These are phyloP conservation scores for Aspergillus latus DNA, from an alignment of 2,329 filamentous ascomycete genomes.

Conservation along the genomic window DNA sequence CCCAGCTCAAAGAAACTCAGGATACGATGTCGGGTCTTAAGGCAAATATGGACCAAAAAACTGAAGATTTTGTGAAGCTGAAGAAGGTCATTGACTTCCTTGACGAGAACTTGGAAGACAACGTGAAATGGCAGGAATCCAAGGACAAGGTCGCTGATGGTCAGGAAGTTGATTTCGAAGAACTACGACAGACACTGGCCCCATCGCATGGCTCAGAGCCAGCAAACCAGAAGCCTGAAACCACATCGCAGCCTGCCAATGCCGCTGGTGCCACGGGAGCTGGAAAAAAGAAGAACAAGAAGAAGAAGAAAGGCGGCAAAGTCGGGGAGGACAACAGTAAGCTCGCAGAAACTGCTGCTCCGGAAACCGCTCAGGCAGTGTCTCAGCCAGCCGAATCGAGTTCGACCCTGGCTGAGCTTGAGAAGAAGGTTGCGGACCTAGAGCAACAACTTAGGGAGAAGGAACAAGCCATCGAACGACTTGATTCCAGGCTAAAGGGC, in stretches of 20 bases:
- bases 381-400: slow-evolving; percentile 34
- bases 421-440: slow-evolving; percentile 38
- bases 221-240: slow-evolving; percentile 22
- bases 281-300: slow-evolving; percentile 75
- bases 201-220: slow-evolving; percentile 25
- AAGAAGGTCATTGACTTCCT: slow-evolving; percentile 42
- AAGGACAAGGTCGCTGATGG: slow-evolving; percentile 37
- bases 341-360: slow-evolving; percentile 19
- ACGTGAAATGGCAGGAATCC: slow-evolving; percentile 35
- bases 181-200: slow-evolving; percentile 33
- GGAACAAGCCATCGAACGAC: slow-evolving; percentile 68
- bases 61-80: slow-evolving; percentile 33
- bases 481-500: slow-evolving; percentile 71
- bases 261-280: slow-evolving; percentile 31
- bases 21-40: slow-evolving; percentile 48
- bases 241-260: slow-evolving; percentile 22
- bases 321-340: slow-evolving; percentile 40
- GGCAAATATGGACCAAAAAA: slow-evolving; percentile 42
- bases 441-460: slow-evolving; percentile 52
- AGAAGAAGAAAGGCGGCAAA: slow-evolving; percentile 76
- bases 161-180: slow-evolving; percentile 35
- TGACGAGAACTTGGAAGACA: slow-evolving; percentile 39
- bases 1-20: slow-evolving; percentile 56
- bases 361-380: slow-evolving; percentile 17
- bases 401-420: slow-evolving; percentile 31